Conservation (phyloP, 2,329 filamentous ascomycete genomes). For the Zopfia rhizophila region DNA sequence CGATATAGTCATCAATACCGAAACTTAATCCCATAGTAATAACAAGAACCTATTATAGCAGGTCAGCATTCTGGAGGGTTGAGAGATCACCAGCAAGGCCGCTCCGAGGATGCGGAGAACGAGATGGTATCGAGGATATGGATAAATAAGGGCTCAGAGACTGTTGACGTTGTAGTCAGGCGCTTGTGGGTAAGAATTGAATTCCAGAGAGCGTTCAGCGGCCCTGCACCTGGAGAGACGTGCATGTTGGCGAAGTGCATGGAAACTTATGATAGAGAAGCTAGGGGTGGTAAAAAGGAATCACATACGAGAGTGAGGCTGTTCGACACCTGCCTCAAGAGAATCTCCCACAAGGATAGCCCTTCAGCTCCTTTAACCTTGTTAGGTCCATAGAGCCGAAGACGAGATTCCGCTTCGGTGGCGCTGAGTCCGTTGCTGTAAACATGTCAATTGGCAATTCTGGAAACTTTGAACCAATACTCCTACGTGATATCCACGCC, state of each 20-base stretch:
- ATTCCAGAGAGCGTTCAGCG: not conserved
- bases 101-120: too few species aligned
- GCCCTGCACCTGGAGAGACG: constrained; percentile 11
- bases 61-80: constrained; percentile 10
- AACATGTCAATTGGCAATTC: constrained; percentile 25
- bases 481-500: constrained; percentile 48
- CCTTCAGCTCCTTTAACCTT: constrained; percentile 76
- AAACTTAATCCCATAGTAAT: constrained; percentile 77
- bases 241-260: constrained; percentile 12
- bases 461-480: not conserved
- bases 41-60: constrained; percentile 69
- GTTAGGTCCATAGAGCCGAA: constrained; percentile 75
- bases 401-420: constrained; percentile 71
- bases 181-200: too few species aligned
- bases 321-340: constrained; percentile 80
- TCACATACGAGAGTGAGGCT: constrained; percentile 72
- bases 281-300: constrained; percentile 12
- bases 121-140: too few species aligned
- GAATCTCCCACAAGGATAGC: constrained; percentile 78
- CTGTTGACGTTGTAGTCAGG: too few species aligned
- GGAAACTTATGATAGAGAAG: constrained; percentile 12
- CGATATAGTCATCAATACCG: constrained; percentile 71
- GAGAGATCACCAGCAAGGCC: not conserved
- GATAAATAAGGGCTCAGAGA: too few species aligned
- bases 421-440: constrained; percentile 69